A percentile compares a stretch with the other conserved stretches of the same genome.
These are phyloP conservation scores for Meripilus lineatus DNA, from an alignment of 1,284 basidiomycete genomes.

Conservation along the genomic window DNA sequence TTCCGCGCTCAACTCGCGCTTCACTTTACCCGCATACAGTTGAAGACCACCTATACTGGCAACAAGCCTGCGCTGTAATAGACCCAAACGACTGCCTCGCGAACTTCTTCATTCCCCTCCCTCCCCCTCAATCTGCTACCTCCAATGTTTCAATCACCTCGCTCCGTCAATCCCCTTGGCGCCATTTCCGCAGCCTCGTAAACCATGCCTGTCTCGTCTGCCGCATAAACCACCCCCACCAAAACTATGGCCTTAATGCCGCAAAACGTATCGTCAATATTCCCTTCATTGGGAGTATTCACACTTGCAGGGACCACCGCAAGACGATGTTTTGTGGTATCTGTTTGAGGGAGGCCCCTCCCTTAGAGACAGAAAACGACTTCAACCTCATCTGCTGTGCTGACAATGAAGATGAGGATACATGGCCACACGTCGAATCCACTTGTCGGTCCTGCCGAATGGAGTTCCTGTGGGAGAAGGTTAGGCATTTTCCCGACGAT, in stretches of 20 bases:
- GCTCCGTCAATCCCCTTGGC: slow-evolving; percentile 33
- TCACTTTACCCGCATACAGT: slow-evolving; percentile 28
- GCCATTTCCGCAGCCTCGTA: slow-evolving; percentile 39
- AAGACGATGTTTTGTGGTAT: slow-evolving; percentile 56
- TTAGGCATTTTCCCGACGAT: slow-evolving; percentile 41
- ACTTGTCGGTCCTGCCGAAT: slow-evolving; percentile 61
- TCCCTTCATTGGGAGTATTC: slow-evolving; percentile 40
- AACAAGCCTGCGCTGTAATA: slow-evolving; percentile 45
- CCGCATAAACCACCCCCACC: slow-evolving; percentile 56
- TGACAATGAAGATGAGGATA: slow-evolving; percentile 68
- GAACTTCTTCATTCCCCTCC: slow-evolving; percentile 23
- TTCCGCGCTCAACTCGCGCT: neutral
- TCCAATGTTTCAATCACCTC: slow-evolving; percentile 20
- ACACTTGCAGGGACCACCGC: slow-evolving; percentile 62
- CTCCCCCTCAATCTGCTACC: slow-evolving; percentile 23
- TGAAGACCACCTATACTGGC: slow-evolving; percentile 57
- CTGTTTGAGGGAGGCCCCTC: slow-evolving; percentile 58
- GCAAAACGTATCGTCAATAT: slow-evolving; percentile 42
- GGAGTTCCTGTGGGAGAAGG: slow-evolving; percentile 58
- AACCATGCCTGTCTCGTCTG: slow-evolving; percentile 56
- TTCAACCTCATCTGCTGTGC: slow-evolving; percentile 42
- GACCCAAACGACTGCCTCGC: slow-evolving; percentile 45
- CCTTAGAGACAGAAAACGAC: slow-evolving; percentile 37
- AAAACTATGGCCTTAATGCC: slow-evolving; percentile 41
- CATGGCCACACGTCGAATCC: slow-evolving; percentile 57